Evolutionary conservation across 2,329 filamentous ascomycete species (phyloP).

Genomic region (Hypocreales sp.): DNA sequence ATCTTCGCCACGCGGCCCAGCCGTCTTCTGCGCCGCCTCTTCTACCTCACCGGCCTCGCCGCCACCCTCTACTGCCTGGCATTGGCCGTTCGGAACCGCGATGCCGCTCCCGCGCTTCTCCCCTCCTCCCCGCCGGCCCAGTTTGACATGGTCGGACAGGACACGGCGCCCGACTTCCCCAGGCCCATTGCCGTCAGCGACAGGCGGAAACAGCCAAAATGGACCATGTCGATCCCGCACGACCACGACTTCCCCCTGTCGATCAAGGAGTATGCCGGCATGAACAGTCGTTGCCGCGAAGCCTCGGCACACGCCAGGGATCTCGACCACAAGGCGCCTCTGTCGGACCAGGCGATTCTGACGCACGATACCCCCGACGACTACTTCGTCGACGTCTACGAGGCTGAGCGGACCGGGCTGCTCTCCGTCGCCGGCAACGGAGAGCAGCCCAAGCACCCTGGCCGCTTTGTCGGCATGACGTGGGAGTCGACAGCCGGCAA

Average conservation of each 20-base stretch:
- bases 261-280: conserved; percentile 49
- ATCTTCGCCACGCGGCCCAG: conserved; percentile 32
- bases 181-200: conserved; percentile 59
- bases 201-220: conserved; percentile 46
- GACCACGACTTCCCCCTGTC: conserved; percentile 50
- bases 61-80: conserved; percentile 33
- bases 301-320: conserved; percentile 43
- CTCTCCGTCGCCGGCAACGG: conserved; percentile 29
- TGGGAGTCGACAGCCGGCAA: conserved; percentile 26
- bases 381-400: conserved; percentile 59
- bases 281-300: conserved; percentile 52
- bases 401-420: conserved; percentile 51
- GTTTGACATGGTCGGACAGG: conserved; percentile 53
- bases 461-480: conserved; percentile 32
- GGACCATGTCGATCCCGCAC: conserved; percentile 69
- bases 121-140: conserved; percentile 31
- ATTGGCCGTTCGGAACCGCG: conserved; percentile 12
- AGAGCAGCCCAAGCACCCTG: conserved; percentile 21
- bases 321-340: conserved; percentile 18
- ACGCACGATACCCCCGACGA: conserved; percentile 47
- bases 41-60: conserved; percentile 35
- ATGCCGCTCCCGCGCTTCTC: conserved; percentile 13
- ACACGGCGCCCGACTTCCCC: conserved; percentile 53
- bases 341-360: conserved; percentile 27
- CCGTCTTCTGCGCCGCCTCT: conserved; percentile 37